Evolutionary conservation across 805 yeast genomes (phyloP).

Genomic region (Teunomyces panamensis): DNA sequence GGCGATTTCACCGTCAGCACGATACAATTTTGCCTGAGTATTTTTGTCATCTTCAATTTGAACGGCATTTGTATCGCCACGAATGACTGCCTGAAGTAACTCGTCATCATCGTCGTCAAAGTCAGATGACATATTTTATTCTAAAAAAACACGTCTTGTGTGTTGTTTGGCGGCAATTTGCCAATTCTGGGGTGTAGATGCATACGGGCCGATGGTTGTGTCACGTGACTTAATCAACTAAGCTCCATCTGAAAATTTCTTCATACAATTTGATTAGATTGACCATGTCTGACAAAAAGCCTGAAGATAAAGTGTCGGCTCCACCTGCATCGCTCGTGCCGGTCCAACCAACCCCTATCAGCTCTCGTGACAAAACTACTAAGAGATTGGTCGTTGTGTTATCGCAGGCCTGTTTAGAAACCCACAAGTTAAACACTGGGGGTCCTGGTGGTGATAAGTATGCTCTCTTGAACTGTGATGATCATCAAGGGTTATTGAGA

Average conservation of each 20-base stretch:
- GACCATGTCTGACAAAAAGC: conserved; percentile 5
- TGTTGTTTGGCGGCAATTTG: not conserved
- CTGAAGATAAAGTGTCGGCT: conserved; percentile 17
- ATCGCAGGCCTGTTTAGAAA: conserved; percentile 92
- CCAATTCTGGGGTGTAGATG: not conserved
- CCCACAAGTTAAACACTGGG: conserved; percentile 81
- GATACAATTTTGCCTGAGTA: conserved; percentile 32
- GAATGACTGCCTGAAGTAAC: conserved; percentile 47
- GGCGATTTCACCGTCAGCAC: conserved; percentile 78
- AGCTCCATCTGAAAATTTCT: conserved; percentile 6
- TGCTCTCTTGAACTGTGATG: conserved; percentile 94
- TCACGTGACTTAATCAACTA: conserved; percentile 2
- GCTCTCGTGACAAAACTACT: conserved; percentile 81
- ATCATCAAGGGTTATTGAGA: conserved; percentile 91
- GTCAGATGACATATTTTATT: conserved; percentile 16
- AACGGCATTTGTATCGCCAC: conserved; percentile 8
- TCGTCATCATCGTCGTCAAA: conserved; percentile 44
- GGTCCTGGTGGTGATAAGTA: conserved; percentile 82
- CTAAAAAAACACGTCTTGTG: not conserved
- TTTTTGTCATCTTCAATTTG: conserved; percentile 7
- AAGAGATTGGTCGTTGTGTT: conserved; percentile 91
- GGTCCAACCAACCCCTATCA: conserved; percentile 75
- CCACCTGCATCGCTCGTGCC: conserved; percentile 76
- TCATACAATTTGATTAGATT: not conserved
- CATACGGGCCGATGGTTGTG: not conserved